Evolutionary conservation across 306 rosid genomes (phyloP).

Genomic region (Cotoneaster glaucophyllus): DNA sequence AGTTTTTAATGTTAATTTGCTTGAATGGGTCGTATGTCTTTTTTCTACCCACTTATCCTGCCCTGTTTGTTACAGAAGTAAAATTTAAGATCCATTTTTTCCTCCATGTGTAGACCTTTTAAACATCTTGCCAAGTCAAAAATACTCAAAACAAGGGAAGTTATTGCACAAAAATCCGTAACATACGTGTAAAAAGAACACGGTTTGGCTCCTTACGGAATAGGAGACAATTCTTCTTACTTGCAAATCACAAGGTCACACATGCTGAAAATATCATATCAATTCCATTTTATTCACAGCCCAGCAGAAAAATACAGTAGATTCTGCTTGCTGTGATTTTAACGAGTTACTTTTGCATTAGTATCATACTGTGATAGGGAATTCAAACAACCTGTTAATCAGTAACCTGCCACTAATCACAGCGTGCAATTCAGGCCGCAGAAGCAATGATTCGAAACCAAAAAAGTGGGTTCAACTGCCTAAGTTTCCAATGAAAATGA

Average conservation of each 20-base stretch:
- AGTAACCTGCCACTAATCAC: neutral
- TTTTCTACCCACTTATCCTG: neutral
- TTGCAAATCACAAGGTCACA: neutral
- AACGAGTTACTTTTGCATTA: too few relatives aligned
- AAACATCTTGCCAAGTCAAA: neutral
- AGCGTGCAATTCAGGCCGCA: neutral
- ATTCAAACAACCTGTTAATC: neutral
- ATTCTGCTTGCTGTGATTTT: too few relatives aligned
- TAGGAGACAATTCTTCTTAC: too few relatives aligned
- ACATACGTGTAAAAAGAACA: neutral
- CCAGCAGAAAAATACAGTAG: neutral
- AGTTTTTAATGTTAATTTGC: neutral
- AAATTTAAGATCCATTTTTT: neutral
- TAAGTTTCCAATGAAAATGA: neutral
- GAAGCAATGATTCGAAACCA: slow-evolving; percentile 1
- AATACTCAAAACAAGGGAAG: neutral
- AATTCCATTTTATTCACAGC: neutral
- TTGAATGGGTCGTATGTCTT: neutral
- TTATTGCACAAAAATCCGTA: neutral
- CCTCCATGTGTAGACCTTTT: neutral
- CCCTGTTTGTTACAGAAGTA: neutral
- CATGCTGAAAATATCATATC: neutral
- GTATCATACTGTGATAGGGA: too few relatives aligned
- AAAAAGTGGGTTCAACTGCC: neutral
- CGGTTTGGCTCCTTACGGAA: neutral